Base-by-base conservation (phyloP, 1,139 yeast genomes). In the Taiozyma sp. region DNA sequence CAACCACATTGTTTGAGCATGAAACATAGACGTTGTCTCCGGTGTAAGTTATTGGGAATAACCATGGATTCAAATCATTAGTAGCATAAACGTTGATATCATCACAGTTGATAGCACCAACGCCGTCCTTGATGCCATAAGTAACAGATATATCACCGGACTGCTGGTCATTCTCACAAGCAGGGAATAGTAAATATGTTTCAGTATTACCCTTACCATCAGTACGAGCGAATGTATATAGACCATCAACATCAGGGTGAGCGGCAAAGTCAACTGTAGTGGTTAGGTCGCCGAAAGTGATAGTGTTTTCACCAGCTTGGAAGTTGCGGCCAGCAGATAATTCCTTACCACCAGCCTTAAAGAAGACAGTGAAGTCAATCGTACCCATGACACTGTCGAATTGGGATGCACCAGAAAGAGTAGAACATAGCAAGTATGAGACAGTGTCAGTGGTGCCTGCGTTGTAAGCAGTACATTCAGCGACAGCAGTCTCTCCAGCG, bases 341-440 rank as follows among this genome's bases (percentile, higher is more conserved):
- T 3, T 56, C 47, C 24, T 68, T 62, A 29, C 66, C 71, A 53
- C 73, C 74, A 50, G 54, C 62, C 46, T 62, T 63, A 44, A 69
- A 68, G 40, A 61, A 60, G 4, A 68, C 56, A 3, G 63, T 57
- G 46, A 66, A 59, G 6, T 60, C 52, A 3, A 70, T 55, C 2
- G 60, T 43, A 29, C 73, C 74, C 11, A 53, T 45, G 32, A 66
- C 49, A 1, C 61, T 44, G 13, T 48, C 52, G 41, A 53, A 57
- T 7, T 54, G 42, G 13, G 62, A 55, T 10, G 66, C 53, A 26
- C 56, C 62, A 3, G 49, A 49, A 4, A 55, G 45, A 9, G 68
- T 61, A 4, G 53, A 52, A 58, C 73, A 70, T 40, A 57, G 49
- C 29, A 70, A 44, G 13, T 57, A 53, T 2, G 72, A 63, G 22